Evolutionary conservation across 257 asterid genomes (phyloP), one percentile per base, ranked within the genome.

Genomic region (Nicotiana otophora): DNA sequence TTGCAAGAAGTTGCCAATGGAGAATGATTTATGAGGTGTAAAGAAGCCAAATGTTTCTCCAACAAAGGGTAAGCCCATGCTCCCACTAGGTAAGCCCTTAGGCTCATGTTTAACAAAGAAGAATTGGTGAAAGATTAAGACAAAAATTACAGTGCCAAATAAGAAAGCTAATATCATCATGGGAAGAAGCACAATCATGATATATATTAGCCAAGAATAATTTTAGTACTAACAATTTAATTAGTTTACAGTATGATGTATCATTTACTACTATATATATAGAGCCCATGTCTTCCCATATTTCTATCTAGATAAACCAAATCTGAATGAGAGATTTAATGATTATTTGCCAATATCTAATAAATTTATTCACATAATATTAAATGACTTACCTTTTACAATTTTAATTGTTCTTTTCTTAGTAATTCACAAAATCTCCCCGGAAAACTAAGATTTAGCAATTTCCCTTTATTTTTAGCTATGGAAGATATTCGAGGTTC

Each of bases 21-120:
- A 82, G 87, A 85, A 89, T 7, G 98, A 91, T 55, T 82, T 83
- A 67, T 92, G 98, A 1, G 98, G 87, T 53, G 88, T 86, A 76
- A 94, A 93, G 81, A 62, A 94, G 48, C 85, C 88, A n/a, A 92
- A 81, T 5, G 98, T 94, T 83, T 94, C 96, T 23, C 98, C 97
- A 1, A 94, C 1, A 0, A 92, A 83, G 54, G 97, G 98, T 84
- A 83, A 84, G 2, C 90, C 87, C 89, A 84, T 89, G 91, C 85
- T 88, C 77, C 98, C 98, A 28, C 84, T 20, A 1, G 98, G 97
- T 31, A 89, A 68, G 12, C 55, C 60, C 17, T 19, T 57, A 16
- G 60, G 19, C 42, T 5, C 57, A 42, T 48, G 10, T 30, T 62
- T 5, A 51, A 2, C 62, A 17, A 53, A 15, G 12, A 62, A 28